Percentiles rank a stretch among this genome's conserved stretches.
Evolutionary conservation across 2,329 filamentous ascomycete genomes (phyloP).

Genomic region (Apiospora pterosperma): DNA sequence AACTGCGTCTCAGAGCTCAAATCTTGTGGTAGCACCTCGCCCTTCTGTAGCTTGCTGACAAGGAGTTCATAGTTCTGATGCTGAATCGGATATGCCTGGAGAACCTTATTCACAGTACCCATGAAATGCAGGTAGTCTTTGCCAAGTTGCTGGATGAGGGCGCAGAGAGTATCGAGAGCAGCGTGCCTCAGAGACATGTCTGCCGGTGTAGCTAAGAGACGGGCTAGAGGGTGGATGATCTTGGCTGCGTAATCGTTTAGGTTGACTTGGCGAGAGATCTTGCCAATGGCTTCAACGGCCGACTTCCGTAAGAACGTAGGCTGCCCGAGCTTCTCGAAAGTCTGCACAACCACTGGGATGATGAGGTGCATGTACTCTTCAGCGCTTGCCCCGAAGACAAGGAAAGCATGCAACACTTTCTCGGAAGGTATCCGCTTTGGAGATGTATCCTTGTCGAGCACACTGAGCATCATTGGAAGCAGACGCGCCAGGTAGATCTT

Average conservation of each 20-base stretch:
- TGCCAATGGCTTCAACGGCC: constrained; percentile 92
- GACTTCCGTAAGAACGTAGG: constrained; percentile 76
- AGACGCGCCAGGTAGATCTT: constrained; percentile 90
- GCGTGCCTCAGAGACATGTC: constrained; percentile 74
- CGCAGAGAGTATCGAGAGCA: constrained; percentile 90
- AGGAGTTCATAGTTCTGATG: constrained; percentile 91
- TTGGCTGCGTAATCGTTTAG: constrained; percentile 95
- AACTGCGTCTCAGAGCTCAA: constrained; percentile 84
- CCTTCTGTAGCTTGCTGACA: constrained; percentile 88
- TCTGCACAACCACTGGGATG: constrained; percentile 88
- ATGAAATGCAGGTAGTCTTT: constrained; percentile 95
- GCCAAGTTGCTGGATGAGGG: constrained; percentile 91
- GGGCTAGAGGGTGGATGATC: constrained; percentile 89
- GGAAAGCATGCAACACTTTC: constrained; percentile 87
- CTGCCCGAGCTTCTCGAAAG: constrained; percentile 87
- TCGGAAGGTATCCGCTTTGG: constrained; percentile 78
- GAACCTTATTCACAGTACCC: constrained; percentile 84
- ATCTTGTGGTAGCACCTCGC: constrained; percentile 91
- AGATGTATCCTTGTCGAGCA: constrained; percentile 81
- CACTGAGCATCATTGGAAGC: constrained; percentile 89
- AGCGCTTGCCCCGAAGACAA: constrained; percentile 91
- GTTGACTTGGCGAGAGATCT: constrained; percentile 93
- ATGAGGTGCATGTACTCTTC: constrained; percentile 99
- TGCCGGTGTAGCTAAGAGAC: constrained; percentile 66
- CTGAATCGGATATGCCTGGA: constrained; percentile 75